Evolutionary conservation across 1,284 basidiomycete species (phyloP), one percentile per base, ranked within the genome.

Genomic region (Anthracocystis setariae): DNA sequence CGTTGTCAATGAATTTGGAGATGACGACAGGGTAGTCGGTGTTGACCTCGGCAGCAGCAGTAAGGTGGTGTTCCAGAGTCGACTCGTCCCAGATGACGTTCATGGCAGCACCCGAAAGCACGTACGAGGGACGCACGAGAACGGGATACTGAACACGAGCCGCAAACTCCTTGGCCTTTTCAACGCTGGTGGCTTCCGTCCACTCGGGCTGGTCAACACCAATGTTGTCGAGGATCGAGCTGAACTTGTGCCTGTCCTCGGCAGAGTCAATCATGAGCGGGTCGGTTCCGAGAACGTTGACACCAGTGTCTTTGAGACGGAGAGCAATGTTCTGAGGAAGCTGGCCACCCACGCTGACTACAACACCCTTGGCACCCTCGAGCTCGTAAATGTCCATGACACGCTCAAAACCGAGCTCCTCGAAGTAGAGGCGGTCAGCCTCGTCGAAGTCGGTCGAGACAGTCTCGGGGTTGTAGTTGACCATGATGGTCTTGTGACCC

Each of bases 371-470:
- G 3, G 96, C 90, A 51, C 89, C 88, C 83, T 99, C 96, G 72
- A 98, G 86, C 84, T 99, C 96, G 84, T 98, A 99, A 77, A 99
- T 98, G 85, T 99, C 96, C 94, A 99, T 97, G 63, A 99, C 94
- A 54, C 94, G 90, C 85, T 99, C 96, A 84, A 89, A 98, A 55
- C 94, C 93, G 59, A 99, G 88, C 84, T 98, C 95, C 84, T 98
- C 96, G 82, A 99, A 99, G 88, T 99, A 99, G 52, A 99, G 86
- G 62, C 96, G 87, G 82, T 98, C 95, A 20, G 96, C 96, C 86
- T 99, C 96, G 82, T 99, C 96, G 84, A 95, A 99, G 84, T 98
- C 96, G 60, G 96, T 99, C 7, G 93, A 96, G 58, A 99, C 96
- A 4, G 96, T 99, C 86, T 99, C 96, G 17, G 95, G 96, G 85